Evolutionary conservation across 805 yeast genomes (phyloP).

Genomic region (Candida sonorensis): DNA sequence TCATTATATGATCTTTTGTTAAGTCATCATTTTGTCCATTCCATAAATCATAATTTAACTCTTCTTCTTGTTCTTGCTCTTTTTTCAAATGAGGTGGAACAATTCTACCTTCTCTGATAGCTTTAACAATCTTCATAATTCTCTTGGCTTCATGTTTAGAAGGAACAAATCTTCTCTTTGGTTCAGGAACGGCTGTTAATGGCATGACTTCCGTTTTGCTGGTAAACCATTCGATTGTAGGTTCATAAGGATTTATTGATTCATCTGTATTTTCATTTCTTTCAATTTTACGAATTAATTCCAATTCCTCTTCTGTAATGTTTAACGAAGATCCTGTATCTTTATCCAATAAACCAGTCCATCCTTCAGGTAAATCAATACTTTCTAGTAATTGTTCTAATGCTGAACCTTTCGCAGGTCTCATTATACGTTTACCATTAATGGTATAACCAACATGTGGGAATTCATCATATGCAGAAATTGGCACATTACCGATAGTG

Average conservation of each 20-base stretch:
- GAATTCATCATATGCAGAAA: slow-evolving; percentile 91
- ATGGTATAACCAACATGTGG: slow-evolving; percentile 97
- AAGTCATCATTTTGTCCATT: slow-evolving; percentile 54
- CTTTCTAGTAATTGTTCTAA: slow-evolving; percentile 82
- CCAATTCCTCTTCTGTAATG: slow-evolving; percentile 80
- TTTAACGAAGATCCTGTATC: slow-evolving; percentile 82
- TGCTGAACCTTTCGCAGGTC: slow-evolving; percentile 97
- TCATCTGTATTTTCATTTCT: slow-evolving; percentile 80
- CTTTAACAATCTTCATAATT: slow-evolving; percentile 92
- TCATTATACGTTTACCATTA: slow-evolving; percentile 96
- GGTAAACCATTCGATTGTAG: slow-evolving; percentile 94
- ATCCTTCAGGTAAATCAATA: slow-evolving; percentile 94
- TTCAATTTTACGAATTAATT: slow-evolving; percentile 80
- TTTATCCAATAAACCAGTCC: slow-evolving; percentile 95
- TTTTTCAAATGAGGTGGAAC: slow-evolving; percentile 61
- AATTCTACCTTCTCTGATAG: slow-evolving; percentile 94
- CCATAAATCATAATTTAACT: slow-evolving; percentile 77
- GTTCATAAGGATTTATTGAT: slow-evolving; percentile 80
- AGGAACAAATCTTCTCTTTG: slow-evolving; percentile 93
- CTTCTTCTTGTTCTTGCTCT: slow-evolving; percentile 43
- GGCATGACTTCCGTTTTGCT: slow-evolving; percentile 83
- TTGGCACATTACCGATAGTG: slow-evolving; percentile 90
- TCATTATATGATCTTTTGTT: slow-evolving; percentile 76
- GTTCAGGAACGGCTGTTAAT: slow-evolving; percentile 89
- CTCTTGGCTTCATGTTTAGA: slow-evolving; percentile 95